These are phyloP conservation scores for Lasiodiplodia sp. DNA, from an alignment of 2,329 filamentous ascomycete species.

Conservation along the genomic window DNA sequence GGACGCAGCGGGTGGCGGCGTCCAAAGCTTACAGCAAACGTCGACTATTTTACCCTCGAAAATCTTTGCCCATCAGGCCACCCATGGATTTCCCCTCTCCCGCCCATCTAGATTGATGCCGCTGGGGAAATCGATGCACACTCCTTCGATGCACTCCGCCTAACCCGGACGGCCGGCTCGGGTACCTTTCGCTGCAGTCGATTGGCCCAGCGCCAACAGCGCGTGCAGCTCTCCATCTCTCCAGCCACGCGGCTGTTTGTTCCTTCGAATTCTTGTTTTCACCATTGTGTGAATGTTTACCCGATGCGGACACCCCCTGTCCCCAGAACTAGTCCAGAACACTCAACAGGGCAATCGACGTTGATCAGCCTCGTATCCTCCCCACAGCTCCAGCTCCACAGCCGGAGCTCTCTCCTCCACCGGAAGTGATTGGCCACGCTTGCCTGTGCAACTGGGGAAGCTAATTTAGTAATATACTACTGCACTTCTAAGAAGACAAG, in stretches of 20 bases:
- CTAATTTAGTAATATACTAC: too few relatives aligned
- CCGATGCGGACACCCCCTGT: too few relatives aligned
- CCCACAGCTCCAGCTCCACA: conserved; percentile 1
- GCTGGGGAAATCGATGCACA: not conserved
- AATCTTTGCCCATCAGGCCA: not conserved
- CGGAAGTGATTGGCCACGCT: not conserved
- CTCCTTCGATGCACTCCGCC: not conserved
- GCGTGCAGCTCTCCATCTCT: not conserved
- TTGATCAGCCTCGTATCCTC: conserved; percentile 7
- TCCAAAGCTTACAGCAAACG: too few relatives aligned
- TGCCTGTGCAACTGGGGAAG: not conserved
- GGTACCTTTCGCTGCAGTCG: not conserved
- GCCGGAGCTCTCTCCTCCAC: not conserved
- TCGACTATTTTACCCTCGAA: not conserved
- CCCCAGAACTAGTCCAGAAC: not conserved
- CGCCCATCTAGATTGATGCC: not conserved
- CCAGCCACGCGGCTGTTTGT: too few relatives aligned
- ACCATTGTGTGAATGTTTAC: not conserved
- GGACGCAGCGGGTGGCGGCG: not conserved
- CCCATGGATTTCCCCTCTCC: not conserved
- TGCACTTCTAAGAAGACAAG: too few relatives aligned
- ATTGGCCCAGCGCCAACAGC: not conserved
- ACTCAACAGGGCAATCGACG: not conserved
- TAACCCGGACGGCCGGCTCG: not conserved
- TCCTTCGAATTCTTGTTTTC: not conserved